Base-by-base conservation (phyloP, 1,284 basidiomycete species). In the Chiua sp. region DNA sequence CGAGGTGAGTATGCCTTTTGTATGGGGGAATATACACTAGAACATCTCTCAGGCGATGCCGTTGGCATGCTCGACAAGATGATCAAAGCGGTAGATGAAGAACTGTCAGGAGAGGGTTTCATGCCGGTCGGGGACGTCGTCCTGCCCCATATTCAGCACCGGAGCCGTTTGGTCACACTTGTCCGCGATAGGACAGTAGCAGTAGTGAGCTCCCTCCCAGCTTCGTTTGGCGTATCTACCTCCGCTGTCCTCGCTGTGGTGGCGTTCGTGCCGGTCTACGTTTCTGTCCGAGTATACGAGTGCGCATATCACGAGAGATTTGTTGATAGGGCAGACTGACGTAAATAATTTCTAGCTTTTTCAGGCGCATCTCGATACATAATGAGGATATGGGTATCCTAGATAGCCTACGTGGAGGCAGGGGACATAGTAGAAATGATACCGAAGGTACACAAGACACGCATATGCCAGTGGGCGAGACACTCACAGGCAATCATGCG, bases 51-150 rank as follows among this genome's bases (percentile, higher is more conserved):
- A 71, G 72, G 47, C 3, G 65, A 71, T 22, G 60, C 74, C 33
- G 46, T 60, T 8, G 39, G 51, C 4, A 64, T 62, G 59, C 55
- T 74, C 2, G 67, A 71, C 28, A 73, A 68, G 49, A 59, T 74
- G 69, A 64, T 71, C 55, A 61, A 58, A 23, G 55, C 62, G 0
- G 42, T 72, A 28, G 70, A 71, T 12, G 65, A 52, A 22, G 69
- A 69, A 23, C 23, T 68, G 7, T 64, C 51, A 2, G 63, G 64
- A 44, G 67, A 73, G 4, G 60, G 61, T 26, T 56, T 72, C 30
- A 60, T 68, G 59, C 61, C 63, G 4, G 53, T 66, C 2, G 65
- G 62, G 4, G 67, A 68, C 7, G 12, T 56, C 2, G 26, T 70
- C 11, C 33, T 68, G 13, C 61, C 63, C 3, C 60, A 59, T 18